Base-by-base conservation (phyloP, 1,139 yeast species). In the Meyerozyma sp. region DNA sequence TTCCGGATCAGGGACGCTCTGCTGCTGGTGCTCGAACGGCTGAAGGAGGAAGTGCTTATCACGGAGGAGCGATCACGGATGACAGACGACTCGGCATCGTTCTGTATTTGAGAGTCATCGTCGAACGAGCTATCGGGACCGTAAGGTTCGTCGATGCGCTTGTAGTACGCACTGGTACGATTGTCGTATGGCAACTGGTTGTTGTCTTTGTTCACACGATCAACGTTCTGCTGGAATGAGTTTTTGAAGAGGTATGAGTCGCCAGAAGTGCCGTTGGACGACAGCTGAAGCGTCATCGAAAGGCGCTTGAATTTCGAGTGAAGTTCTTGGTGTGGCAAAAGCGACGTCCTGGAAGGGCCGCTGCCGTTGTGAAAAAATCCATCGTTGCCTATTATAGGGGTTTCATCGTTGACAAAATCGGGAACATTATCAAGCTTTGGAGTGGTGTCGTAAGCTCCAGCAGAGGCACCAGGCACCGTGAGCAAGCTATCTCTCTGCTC, bases 161-260 rank as follows among this genome's bases (percentile, higher is more conserved):
- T 54, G 50, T 71, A 72, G 55, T 70, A 73, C 3, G 54, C 47
- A 50, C 74, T 68, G 36, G 63, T 55, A 42, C 63, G 48, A 21
- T 46, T 37, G 23, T 13, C 32, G 11, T 13, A 27, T 26, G 38
- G 26, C 35, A 28, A 25, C 26, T 40, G 38, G 29, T 13, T 20
- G n/a, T 30, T 34, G 34, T 21, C 36, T 18, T 23, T 46, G 41
- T 56, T 58, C 20, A 52, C 59, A 16, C 51, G 53, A 26, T 61
- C 61, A 14, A 63, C 62, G 48, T 72, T 73, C 48, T 68, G 71
- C 48, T 68, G 73, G 52, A 73, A 73, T n/a, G 65, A 56, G 43
- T 55, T 62, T 64, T 71, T 68, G 51, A 73, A 73, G 39, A 63
- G 59, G 46, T 67, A 59, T 2, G 77, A 71, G 45, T 71, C 75